Conservation (phyloP, 305 asterid genomes). For the Fraxinus sp. region DNA sequence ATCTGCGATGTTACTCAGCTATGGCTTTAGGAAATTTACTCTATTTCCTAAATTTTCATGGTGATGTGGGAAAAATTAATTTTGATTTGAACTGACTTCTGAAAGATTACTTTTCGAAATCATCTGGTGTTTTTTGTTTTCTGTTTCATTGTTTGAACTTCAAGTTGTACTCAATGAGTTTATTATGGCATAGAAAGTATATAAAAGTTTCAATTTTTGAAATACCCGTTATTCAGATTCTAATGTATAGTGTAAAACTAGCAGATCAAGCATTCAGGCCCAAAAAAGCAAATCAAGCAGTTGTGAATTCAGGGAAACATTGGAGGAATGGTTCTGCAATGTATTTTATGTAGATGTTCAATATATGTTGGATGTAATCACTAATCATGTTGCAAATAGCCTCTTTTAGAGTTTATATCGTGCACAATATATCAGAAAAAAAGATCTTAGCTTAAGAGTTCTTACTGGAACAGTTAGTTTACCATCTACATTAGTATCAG, state of each 20-base stretch:
- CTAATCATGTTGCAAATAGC: background rate
- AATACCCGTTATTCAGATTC: background rate
- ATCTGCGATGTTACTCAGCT: conserved; percentile 5
- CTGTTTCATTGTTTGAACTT: background rate
- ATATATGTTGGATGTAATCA: background rate
- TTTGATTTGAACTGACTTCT: conserved; percentile 8
- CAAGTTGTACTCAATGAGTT: background rate
- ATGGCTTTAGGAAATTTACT: conserved; percentile 4
- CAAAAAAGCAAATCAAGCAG: background rate
- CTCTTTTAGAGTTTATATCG: background rate
- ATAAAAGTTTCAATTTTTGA: background rate
- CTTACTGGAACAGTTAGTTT: background rate
- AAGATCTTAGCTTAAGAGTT: background rate
- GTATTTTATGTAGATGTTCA: background rate
- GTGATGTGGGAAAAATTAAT: conserved; percentile 8
- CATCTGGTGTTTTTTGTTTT: conserved; percentile 1
- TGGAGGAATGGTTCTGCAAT: background rate
- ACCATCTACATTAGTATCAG: background rate
- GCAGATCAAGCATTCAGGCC: background rate
- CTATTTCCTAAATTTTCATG: background rate
- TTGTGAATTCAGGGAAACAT: background rate
- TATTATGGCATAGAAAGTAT: background rate
- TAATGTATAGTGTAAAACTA: background rate
- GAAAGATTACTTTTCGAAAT: conserved; percentile 25
- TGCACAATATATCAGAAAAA: background rate